phyloP scores from a whole-genome alignment of 768 basidiomycete genomes.

The Amanita molliuscula region DNA sequence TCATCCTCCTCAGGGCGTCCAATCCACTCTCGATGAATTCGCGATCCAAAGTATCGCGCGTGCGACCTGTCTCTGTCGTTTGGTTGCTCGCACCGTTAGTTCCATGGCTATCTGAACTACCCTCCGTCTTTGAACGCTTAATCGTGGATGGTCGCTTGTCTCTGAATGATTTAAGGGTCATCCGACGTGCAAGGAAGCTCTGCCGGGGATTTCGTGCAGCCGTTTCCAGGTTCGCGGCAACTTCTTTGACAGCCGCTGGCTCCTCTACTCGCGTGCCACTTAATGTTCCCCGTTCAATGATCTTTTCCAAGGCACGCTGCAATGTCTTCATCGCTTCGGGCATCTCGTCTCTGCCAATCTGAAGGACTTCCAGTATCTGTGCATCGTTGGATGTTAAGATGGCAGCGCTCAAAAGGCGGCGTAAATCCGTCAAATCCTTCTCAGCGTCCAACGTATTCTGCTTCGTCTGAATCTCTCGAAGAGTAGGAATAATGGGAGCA shows the following conservation, averaged over 20 bases:
- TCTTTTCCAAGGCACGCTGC: conserved; percentile 47
- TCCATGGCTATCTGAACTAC: neutral
- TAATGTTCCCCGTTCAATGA: neutral
- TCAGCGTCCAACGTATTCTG: conserved; percentile 33
- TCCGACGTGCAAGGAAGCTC: neutral
- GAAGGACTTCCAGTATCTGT: conserved; percentile 52
- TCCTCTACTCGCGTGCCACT: neutral
- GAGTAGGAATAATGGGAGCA: conserved; percentile 13
- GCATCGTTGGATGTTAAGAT: conserved; percentile 49
- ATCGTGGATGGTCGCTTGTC: neutral
- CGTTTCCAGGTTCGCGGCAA: neutral
- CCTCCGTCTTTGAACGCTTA: conserved; percentile 6
- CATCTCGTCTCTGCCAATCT: conserved; percentile 58
- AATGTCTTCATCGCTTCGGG: conserved; percentile 76
- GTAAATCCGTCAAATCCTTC: conserved; percentile 44
- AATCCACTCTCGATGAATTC: conserved; percentile 68
- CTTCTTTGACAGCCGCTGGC: neutral
- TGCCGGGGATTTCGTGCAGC: neutral
- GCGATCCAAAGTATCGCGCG: conserved; percentile 45
- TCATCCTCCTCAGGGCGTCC: conserved; percentile 59
- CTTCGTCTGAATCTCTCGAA: conserved; percentile 14
- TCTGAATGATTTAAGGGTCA: conserved; percentile 1
- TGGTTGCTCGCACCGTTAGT: neutral
- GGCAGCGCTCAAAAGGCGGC: conserved; percentile 48
- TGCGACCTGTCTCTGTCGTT: conserved; percentile 1